These are phyloP conservation scores for Kickxella alabastrina DNA, from an alignment of 192 early-diverging fungal genomes.

Conservation along the genomic window DNA sequence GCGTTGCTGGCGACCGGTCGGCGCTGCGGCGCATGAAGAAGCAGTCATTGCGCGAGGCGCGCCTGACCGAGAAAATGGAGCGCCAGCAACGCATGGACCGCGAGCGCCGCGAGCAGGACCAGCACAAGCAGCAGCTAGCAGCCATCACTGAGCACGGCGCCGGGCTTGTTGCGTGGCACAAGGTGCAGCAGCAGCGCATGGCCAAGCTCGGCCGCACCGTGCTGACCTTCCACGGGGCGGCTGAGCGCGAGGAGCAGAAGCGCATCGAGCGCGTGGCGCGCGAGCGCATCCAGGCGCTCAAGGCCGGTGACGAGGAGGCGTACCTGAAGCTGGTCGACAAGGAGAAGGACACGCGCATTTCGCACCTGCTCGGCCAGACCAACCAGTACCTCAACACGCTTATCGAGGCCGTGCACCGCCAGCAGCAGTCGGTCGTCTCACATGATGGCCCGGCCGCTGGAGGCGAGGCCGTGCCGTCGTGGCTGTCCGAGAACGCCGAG, in stretches of 20 bases:
- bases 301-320: slow-evolving; percentile 96
- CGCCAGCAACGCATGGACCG: slow-evolving; percentile 82
- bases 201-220: slow-evolving; percentile 74
- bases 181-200: slow-evolving; percentile 62
- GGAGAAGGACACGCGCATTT: slow-evolving; percentile 95
- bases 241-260: slow-evolving; percentile 94
- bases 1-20: slow-evolving; percentile 73
- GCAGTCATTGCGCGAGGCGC: slow-evolving; percentile 76
- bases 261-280: slow-evolving; percentile 76
- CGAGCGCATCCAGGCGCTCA: slow-evolving; percentile 95
- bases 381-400: slow-evolving; percentile 79
- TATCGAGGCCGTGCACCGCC: slow-evolving; percentile 78
- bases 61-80: slow-evolving; percentile 86
- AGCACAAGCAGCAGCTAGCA: slow-evolving; percentile 75
- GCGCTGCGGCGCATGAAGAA: slow-evolving; percentile 78
- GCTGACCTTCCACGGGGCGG: slow-evolving; percentile 68
- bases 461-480: slow-evolving; percentile 17
- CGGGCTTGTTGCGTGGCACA: slow-evolving; percentile 66
- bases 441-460: slow-evolving; percentile 40
- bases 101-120: slow-evolving; percentile 79
- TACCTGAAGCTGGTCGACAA: slow-evolving; percentile 93
- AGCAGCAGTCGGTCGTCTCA: slow-evolving; percentile 61
- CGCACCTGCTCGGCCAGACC: slow-evolving; percentile 87
- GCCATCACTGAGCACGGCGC: slow-evolving; percentile 72
- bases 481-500: slow-evolving; percentile 36